Evolutionary conservation across 106 monocot genomes (phyloP).

Genomic region (Ottelia alismoides): DNA sequence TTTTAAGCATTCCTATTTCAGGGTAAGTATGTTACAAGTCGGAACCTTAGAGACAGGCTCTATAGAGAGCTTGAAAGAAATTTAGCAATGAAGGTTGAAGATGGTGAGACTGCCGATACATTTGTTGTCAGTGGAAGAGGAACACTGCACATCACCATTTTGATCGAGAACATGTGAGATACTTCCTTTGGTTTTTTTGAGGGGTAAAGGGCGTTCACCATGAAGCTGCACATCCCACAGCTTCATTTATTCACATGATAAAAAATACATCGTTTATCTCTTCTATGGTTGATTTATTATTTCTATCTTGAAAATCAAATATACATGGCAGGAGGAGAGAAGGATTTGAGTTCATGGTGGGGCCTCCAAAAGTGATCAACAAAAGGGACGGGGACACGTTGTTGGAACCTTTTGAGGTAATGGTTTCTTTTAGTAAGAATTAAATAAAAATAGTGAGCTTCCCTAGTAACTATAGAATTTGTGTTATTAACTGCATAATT

Average conservation of each 20-base stretch:
- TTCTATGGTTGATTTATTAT: no score
- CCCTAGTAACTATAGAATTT: background rate
- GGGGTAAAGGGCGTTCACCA: no score
- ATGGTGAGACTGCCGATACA: conserved; percentile 97
- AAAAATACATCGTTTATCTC: no score
- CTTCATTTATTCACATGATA: no score
- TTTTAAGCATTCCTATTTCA: no score
- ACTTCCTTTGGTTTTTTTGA: background rate
- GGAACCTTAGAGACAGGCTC: conserved; percentile 90
- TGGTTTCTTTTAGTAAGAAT: background rate
- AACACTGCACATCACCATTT: conserved; percentile 87
- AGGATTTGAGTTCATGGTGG: conserved; percentile 99
- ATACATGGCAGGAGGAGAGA: conserved; percentile 98
- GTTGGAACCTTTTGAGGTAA: conserved; percentile 92
- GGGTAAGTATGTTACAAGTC: conserved; percentile 96
- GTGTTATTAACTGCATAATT: background rate
- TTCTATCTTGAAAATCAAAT: background rate
- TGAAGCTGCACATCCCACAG: no score
- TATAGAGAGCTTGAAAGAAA: conserved; percentile 88
- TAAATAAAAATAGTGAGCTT: background rate
- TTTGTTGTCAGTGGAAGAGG: conserved; percentile 96
- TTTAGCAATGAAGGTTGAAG: conserved; percentile 95
- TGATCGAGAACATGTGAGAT: conserved; percentile 92
- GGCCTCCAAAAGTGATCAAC: conserved; percentile 95
- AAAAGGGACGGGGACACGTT: conserved; percentile 62